phyloP scores from a whole-genome alignment of 139 green algal species.

The Tetradesmus lagerheimii region DNA sequence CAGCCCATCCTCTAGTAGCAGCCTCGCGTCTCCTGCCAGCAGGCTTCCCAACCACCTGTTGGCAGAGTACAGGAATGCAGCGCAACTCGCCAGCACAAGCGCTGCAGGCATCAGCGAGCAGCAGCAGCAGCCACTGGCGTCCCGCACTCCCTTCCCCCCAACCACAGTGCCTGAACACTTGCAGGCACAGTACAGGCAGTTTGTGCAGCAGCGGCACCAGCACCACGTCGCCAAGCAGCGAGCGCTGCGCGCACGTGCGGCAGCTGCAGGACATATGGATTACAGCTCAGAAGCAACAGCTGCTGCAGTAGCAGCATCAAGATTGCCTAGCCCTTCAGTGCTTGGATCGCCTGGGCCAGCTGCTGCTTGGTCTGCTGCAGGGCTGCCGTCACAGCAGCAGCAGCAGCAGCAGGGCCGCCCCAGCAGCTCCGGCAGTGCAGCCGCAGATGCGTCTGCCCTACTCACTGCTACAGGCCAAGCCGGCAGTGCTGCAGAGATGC shows the following conservation, averaged over 20 bases:
- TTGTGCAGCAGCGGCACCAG: conserved; percentile 1
- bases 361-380: neutral
- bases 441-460: neutral
- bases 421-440: neutral
- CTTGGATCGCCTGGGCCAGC: neutral
- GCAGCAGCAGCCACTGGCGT: neutral
- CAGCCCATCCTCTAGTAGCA: neutral
- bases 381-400: neutral
- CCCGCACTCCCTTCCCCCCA: neutral
- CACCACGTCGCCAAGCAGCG: neutral
- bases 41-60: neutral
- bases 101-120: neutral
- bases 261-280: neutral
- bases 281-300: neutral
- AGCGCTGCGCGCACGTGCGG: neutral
- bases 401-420: neutral
- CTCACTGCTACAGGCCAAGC: neutral
- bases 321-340: neutral
- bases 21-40: neutral
- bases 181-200: neutral
- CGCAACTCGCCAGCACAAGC: neutral
- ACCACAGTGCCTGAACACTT: neutral
- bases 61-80: neutral
- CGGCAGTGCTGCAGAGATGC: neutral
- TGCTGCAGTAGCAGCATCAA: neutral